Conservation (phyloP, 2,329 filamentous ascomycete genomes). For the Chaetoscypha palmicola region DNA sequence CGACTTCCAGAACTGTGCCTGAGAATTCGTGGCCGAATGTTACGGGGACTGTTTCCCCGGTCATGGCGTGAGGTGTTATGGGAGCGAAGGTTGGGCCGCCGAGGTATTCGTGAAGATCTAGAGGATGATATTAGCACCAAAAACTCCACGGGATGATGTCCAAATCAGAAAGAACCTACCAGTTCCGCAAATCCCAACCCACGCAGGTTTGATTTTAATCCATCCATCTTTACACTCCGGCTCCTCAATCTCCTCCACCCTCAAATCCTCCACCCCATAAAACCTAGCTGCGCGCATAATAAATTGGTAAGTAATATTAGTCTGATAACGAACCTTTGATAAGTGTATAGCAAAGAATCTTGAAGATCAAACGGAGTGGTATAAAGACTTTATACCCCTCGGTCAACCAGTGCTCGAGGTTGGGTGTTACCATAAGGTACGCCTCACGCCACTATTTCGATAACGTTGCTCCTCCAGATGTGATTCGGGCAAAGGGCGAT, state of each 20-base stretch:
- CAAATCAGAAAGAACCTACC: conserved; percentile 18
- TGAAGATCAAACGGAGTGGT: no score
- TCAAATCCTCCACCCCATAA: conserved; percentile 48
- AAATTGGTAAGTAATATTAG: no score
- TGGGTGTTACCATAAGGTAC: no score
- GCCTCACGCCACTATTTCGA: conserved; percentile 1
- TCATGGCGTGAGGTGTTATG: conserved; percentile 47
- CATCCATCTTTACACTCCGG: conserved; percentile 43
- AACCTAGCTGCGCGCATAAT: conserved; percentile 51
- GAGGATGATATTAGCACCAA: no score
- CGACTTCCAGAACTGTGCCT: conserved; percentile 53
- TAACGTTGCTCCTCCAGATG: no score
- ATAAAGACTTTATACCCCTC: no score
- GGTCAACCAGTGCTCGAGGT: no score
- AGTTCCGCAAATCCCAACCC: conserved; percentile 47
- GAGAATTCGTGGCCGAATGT: conserved; percentile 61
- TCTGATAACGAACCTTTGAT: no score
- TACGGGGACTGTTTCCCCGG: conserved; percentile 49
- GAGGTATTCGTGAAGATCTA: conserved; percentile 47
- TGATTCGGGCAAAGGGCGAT: neutral
- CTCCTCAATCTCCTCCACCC: conserved; percentile 44
- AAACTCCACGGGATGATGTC: no score
- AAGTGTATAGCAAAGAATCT: no score
- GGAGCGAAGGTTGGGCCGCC: conserved; percentile 43
- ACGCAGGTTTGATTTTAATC: conserved; percentile 41